Percentiles rank a stretch among this genome's conserved stretches.
phyloP scores from a whole-genome alignment of 352 stramenopile genomes.

The Phytophthora quininea region DNA sequence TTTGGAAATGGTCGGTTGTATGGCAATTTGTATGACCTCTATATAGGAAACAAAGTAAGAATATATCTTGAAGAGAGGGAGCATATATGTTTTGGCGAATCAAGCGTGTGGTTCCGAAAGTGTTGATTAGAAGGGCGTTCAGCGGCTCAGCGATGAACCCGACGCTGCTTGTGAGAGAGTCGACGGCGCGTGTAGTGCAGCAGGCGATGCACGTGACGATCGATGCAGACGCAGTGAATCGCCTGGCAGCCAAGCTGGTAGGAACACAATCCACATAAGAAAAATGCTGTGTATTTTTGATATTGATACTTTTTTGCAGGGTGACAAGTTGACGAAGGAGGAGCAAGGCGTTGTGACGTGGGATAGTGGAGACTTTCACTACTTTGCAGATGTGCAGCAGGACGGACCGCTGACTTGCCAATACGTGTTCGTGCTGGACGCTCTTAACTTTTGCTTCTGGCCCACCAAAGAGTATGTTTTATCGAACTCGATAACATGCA shows the following conservation, averaged over 20 bases:
- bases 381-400: constrained; percentile 71
- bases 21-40: neutral
- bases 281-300: constrained; percentile 1
- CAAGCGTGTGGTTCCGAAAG: neutral
- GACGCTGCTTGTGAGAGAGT: constrained; percentile 54
- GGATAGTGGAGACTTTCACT: constrained; percentile 86
- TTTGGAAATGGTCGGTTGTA: neutral
- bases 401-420: constrained; percentile 80
- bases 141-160: constrained; percentile 48
- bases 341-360: constrained; percentile 63
- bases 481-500: neutral
- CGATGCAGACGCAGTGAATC: constrained; percentile 31
- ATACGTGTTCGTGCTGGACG: constrained; percentile 90
- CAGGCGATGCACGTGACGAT: constrained; percentile 46
- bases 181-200: constrained; percentile 53
- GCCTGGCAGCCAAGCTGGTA: constrained; percentile 57
- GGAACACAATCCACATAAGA: constrained; percentile 1
- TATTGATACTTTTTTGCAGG: constrained; percentile 18
- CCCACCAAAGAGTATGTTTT: constrained; percentile 62
- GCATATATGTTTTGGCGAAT: neutral
- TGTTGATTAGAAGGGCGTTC: neutral
- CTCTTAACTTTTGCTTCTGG: constrained; percentile 93
- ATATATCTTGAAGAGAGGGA: constrained; percentile 1
- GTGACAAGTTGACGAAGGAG: constrained; percentile 38
- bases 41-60: neutral